Base-by-base conservation (phyloP, 108 stramenopile species). In the Cyclotella choctawhatcheeana region DNA sequence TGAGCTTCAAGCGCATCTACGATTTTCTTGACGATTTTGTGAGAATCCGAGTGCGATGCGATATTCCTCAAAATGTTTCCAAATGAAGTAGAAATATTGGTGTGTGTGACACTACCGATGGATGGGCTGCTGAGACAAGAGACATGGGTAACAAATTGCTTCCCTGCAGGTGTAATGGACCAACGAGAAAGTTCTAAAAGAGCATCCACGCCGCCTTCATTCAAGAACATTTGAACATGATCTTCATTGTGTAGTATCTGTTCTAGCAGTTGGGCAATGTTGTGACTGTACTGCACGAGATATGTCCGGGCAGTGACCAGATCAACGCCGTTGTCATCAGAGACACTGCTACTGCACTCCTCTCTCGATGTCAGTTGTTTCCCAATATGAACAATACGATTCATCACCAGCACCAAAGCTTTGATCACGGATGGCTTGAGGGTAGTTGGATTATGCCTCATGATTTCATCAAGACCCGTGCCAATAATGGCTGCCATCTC, bases 401-500 rank as follows among this genome's bases (percentile, higher is more conserved):
- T 82, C 77, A 97, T 85, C 6, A 91, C 88, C 34, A 76, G 35
- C 6, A 90, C 85, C 40, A 94, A 70, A 14, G 93, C 88, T 48
- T 65, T 64, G 44, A 94, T 71, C 35, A 96, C 82, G 7, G 69
- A 50, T 25, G 87, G 67, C 45, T 79, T 90, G 67, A 96, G 65
- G 47, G 40, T 58, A 26, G n/a, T n/a, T n/a, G 88, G 88, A 54
- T 92, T 91, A 82, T 96, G 95, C 4, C 94, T 88, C 93, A 97
- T 96, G 26, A 96, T 81, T 82, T 97, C 97, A 64, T 96, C 95
- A 25, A 97, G 72, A 18, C 94, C 95, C 3, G 90, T 86, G 14
- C 97, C 97, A 45, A 96, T 83, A 43, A 89, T 87, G 3, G 88
- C 81, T 12, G 94, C 83, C 79, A 96, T 84, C 74, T 96, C 96